Base-by-base conservation (phyloP, 2,329 filamentous ascomycete genomes). In the Diaporthe amygdali region DNA sequence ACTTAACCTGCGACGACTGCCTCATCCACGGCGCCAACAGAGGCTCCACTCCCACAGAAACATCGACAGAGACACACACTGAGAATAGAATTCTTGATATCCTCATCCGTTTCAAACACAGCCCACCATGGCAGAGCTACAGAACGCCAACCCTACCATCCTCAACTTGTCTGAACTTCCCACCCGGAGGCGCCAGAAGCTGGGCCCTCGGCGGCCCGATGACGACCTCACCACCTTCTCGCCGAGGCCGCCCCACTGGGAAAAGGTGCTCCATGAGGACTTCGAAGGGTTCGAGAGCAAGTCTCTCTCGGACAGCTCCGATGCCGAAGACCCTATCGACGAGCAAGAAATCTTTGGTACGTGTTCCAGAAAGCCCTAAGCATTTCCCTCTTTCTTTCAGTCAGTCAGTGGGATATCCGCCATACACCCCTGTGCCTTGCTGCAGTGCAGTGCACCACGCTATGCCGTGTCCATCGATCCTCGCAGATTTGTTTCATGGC, bases 261-360 rank as follows among this genome's bases (percentile, higher is more conserved):
- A 68, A 30, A 39, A 46, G 22, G 44, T 41, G 5, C 75, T 81
- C 76, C 74, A 39, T 75, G 79, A 37, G 81, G 82, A 61, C 77
- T 79, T 55, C 78, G 81, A 81, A 27, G 77, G 77, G 8, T 77
- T 79, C 30, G 79, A 75, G 25, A 74, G 56, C 30, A 70, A 73
- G 14, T 30, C 47, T 68, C 73, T 73, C 15, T 78, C 78, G 4
- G 81, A 82, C 59, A 84, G 81, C 63, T 84, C 89, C 64, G 89
- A 92, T 71, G 87, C 90, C 61, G 86, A 91, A 44, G 95, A 98
- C 76, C 93, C 93, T 70, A 97, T 99, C 76, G 96, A 99, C 79
- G 94, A 97, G 81, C 96, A 98, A 81, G 96, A 99, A 82, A 96
- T 99, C 51, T 99, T 96, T 80, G 95, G 94, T 96, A 59, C 37